Base-by-base conservation (phyloP, 2,329 filamentous ascomycete genomes). In the Trichoderma sp. region DNA sequence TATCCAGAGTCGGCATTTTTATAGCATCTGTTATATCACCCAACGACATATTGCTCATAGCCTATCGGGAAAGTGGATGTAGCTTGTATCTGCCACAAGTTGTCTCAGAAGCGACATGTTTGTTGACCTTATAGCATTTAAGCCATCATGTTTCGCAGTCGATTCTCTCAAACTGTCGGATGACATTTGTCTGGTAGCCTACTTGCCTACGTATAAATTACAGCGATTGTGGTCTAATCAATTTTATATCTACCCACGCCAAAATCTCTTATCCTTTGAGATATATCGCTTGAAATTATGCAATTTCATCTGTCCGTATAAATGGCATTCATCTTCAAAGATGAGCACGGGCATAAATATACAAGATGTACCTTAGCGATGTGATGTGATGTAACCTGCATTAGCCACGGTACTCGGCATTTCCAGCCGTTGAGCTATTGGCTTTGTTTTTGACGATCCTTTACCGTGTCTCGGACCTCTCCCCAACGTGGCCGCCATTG, bases 1-100 rank as follows among this genome's bases (percentile, higher is more conserved):
- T 84, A 45, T 45, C 41, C n/a, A 53, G n/a, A 21, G 45, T 53
- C 9, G 45, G 9, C 9, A 53, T 3, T 21, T n/a, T 21, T 50
- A 2, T 21, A 50, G 9, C 9, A 50, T 38, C 2, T 38, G n/a
- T 50, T 21, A 21, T 12, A 0, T 21, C 45, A 53, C 45, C 45
- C n/a, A 53, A 21, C 9, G n/a, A 1, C 45, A 53, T 1, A 0
- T 21, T 53, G 4, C 45, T 21, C 45, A 53, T 5, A n/a, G 9
- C 45, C 45, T 53, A n/a, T 21, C n/a, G 18, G 8, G 8, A 21
- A 53, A 53, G 45, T 21, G n/a, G 45, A 21, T 12, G 33, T 35
- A 35, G 0, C 45, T 50, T n/a, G 18, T 21, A 53, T 21, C n/a
- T 21, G 18, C 45, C 9, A 21, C 8, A 53, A 3, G 45, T 12